Conservation (phyloP, 2,329 filamentous ascomycete genomes). For the Gnomoniopsis sp. region DNA sequence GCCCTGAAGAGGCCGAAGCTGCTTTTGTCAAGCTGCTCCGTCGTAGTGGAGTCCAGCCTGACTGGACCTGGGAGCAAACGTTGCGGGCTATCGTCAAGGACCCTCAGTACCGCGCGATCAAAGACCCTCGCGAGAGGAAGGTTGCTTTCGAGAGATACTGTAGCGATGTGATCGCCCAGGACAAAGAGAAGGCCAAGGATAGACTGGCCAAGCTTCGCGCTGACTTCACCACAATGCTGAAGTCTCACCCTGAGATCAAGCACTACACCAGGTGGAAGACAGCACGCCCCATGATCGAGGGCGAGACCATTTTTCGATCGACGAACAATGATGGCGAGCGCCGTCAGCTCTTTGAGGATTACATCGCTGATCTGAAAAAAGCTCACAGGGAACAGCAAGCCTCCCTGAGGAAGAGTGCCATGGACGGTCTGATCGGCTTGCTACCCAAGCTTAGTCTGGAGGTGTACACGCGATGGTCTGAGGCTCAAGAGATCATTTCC, state of each 20-base stretch:
- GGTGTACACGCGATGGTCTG: slow-evolving; percentile 91
- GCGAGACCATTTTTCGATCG: slow-evolving; percentile 91
- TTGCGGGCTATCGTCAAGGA: slow-evolving; percentile 85
- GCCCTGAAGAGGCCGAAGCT: slow-evolving; percentile 82
- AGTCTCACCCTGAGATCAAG: slow-evolving; percentile 94
- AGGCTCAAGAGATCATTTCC: slow-evolving; percentile 80
- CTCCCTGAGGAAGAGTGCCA: slow-evolving; percentile 70
- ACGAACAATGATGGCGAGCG: slow-evolving; percentile 85
- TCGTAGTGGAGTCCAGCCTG: slow-evolving; percentile 78
- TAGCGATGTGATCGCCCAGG: slow-evolving; percentile 82
- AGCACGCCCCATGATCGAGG: slow-evolving; percentile 87
- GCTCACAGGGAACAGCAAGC: slow-evolving; percentile 73
- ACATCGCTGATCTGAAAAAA: slow-evolving; percentile 81
- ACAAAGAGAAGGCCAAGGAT: slow-evolving; percentile 93
- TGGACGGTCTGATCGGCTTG: slow-evolving; percentile 77
- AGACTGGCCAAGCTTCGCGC: slow-evolving; percentile 84
- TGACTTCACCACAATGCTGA: slow-evolving; percentile 95
- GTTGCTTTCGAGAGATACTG: slow-evolving; percentile 94
- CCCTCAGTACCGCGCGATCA: slow-evolving; percentile 87
- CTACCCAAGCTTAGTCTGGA: slow-evolving; percentile 79
- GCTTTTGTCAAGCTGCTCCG: slow-evolving; percentile 90
- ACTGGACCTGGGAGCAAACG: slow-evolving; percentile 91
- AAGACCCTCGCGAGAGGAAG: slow-evolving; percentile 87
- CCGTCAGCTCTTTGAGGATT: slow-evolving; percentile 89
- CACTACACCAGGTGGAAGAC: slow-evolving; percentile 98